phyloP scores from a whole-genome alignment of 306 rosid genomes.

The Sechiopsis laciniata region DNA sequence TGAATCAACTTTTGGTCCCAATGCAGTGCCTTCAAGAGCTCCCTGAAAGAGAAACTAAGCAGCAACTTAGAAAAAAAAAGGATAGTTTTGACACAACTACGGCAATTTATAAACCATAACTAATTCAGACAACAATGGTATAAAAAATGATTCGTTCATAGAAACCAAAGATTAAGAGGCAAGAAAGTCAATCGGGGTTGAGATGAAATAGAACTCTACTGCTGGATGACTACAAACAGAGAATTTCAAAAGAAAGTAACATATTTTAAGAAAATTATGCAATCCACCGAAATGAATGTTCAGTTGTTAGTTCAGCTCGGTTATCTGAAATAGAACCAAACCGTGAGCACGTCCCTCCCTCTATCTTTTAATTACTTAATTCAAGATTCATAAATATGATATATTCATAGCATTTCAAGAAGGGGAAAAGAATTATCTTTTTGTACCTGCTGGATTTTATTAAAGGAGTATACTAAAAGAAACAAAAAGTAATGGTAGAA shows the following conservation, averaged over 20 bases:
- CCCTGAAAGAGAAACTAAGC: constrained; percentile 42
- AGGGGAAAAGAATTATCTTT: neutral
- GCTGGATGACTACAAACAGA: neutral
- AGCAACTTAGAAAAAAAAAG: neutral
- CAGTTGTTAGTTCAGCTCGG: neutral
- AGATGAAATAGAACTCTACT: neutral
- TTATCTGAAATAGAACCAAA: neutral
- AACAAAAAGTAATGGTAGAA: neutral
- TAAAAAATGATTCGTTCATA: neutral
- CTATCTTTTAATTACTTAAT: neutral
- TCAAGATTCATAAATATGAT: too few relatives aligned
- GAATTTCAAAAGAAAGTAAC: too few relatives aligned
- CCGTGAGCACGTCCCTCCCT: neutral
- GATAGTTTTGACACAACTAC: neutral
- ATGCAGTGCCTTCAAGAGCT: constrained; percentile 45
- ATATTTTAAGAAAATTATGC: too few relatives aligned
- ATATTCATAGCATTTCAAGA: constrained; percentile 1
- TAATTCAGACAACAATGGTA: neutral
- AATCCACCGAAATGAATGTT: too few relatives aligned
- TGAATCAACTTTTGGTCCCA: constrained; percentile 37
- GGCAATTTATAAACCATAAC: neutral
- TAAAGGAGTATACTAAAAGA: neutral
- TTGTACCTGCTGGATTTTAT: neutral
- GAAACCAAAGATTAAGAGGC: neutral
- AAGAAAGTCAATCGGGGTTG: neutral